Conservation (phyloP, 306 rosid species). For the Alnus glutinosa region DNA sequence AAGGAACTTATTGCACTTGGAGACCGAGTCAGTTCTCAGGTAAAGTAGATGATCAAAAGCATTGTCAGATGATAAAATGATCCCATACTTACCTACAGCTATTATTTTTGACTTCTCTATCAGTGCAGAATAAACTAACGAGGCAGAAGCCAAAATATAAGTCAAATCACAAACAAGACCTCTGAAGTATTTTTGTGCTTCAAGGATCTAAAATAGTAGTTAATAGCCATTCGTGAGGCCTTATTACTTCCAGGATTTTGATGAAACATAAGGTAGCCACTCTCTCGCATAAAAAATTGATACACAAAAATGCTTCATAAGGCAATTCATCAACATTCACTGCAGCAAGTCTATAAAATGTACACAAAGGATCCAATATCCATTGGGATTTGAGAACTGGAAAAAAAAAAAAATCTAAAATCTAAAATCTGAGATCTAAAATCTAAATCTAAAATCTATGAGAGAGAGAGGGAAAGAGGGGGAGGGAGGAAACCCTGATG, state of each 20-base stretch:
- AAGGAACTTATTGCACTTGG: conserved; percentile 23
- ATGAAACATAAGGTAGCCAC: background rate
- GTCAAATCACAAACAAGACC: background rate
- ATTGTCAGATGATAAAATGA: conserved; percentile 7
- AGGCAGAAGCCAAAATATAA: conserved; percentile 8
- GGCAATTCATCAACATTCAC: background rate
- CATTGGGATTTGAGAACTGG: background rate
- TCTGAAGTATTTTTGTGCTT: background rate
- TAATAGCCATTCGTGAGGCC: background rate
- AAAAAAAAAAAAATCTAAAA: no score
- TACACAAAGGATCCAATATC: background rate
- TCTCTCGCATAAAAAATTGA: background rate
- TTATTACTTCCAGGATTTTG: background rate
- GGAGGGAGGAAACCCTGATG: no score
- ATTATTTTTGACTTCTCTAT: background rate
- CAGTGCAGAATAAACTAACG: background rate
- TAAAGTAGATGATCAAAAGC: background rate
- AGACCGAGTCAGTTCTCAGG: conserved; percentile 9
- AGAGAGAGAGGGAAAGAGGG: background rate
- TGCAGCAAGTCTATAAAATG: conserved; percentile 3
- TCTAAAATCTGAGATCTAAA: no score
- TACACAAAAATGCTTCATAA: background rate
- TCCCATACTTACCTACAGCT: conserved; percentile 3
- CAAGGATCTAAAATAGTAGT: background rate
- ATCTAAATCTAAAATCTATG: background rate